phyloP scores from a whole-genome alignment of 2,329 filamentous ascomycete species.

The Fusarium sp. region DNA sequence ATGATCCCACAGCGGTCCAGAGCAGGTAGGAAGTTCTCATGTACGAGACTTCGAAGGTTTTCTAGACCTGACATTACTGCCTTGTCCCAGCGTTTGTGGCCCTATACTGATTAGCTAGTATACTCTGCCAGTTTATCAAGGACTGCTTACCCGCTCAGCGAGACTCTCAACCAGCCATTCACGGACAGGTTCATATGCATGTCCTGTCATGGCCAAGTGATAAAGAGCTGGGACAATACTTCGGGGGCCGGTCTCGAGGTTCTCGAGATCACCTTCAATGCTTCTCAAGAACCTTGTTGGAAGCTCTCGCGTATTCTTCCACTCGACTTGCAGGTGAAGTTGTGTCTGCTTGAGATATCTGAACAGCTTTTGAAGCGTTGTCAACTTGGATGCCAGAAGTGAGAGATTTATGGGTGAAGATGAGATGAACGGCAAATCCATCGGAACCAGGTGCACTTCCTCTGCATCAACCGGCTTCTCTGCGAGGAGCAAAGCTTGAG shows the following conservation, averaged over 20 bases:
- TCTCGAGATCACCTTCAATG: conserved; percentile 79
- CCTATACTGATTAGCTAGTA: conserved; percentile 60
- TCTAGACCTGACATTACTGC: conserved; percentile 82
- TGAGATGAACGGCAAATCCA: conserved; percentile 86
- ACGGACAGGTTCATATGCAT: conserved; percentile 78
- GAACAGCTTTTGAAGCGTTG: conserved; percentile 86
- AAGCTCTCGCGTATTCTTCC: conserved; percentile 84
- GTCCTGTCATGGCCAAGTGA: conserved; percentile 85
- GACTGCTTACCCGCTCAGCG: conserved; percentile 74
- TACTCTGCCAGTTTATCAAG: conserved; percentile 1
- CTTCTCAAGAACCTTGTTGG: conserved; percentile 82
- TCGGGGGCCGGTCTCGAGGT: conserved; percentile 65
- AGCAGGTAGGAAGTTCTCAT: conserved; percentile 90
- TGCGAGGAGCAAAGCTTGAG: conserved; percentile 76
- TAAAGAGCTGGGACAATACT: conserved; percentile 82
- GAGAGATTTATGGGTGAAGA: conserved; percentile 84
- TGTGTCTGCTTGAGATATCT: conserved; percentile 87
- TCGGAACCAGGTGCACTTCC: conserved; percentile 71
- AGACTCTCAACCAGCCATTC: conserved; percentile 92
- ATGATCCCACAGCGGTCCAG: conserved; percentile 86
- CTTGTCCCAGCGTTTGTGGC: conserved; percentile 96
- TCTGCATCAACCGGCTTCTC: conserved; percentile 49
- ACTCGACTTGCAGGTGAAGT: conserved; percentile 82
- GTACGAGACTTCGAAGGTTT: conserved; percentile 80
- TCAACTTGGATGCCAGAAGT: conserved; percentile 86